A percentile compares a stretch with the other conserved stretches of the same genome.
Conservation (phyloP, 805 yeast genomes). For the Kuraishia ogatae region DNA sequence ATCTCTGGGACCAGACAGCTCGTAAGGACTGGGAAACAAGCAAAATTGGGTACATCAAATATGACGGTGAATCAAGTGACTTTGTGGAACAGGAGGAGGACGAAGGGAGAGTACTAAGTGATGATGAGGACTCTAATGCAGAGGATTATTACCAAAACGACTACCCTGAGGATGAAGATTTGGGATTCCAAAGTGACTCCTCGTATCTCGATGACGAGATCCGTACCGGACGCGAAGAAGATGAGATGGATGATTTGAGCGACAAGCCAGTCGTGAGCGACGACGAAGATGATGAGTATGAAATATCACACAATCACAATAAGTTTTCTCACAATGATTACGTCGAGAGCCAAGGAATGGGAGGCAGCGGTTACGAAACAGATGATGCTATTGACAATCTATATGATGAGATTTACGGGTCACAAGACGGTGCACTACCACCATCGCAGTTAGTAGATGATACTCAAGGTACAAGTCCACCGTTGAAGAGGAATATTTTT, state of each 20-base stretch:
- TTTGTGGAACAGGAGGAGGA: conserved; percentile 31
- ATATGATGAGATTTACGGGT: conserved; percentile 14
- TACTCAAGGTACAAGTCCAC: conserved; percentile 16
- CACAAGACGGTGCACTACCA: conserved; percentile 8
- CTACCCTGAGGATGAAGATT: conserved; percentile 87
- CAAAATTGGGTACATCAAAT: conserved; percentile 42
- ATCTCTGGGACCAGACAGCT: conserved; percentile 53
- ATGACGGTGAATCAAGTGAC: conserved; percentile 40
- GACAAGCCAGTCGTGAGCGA: conserved; percentile 23
- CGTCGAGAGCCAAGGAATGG: conserved; percentile 19
- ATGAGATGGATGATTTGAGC: conserved; percentile 5
- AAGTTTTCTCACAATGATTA: conserved; percentile 20
- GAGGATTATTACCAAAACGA: conserved; percentile 90
- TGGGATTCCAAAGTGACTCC: conserved; percentile 11
- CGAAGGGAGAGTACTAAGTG: conserved; percentile 27
- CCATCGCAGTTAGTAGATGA: conserved; percentile 7
- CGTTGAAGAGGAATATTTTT: conserved; percentile 36
- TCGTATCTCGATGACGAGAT: conserved; percentile 1
- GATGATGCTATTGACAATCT: conserved; percentile 22
- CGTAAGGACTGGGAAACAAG: conserved; percentile 28
- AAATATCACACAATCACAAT: conserved; percentile 22
- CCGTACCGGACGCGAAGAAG: conserved; percentile 5
- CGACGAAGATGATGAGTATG: conserved; percentile 28
- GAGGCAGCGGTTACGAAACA: conserved; percentile 9
- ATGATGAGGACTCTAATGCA: conserved; percentile 82